These are phyloP conservation scores for Rhodotorula diobovata DNA, from an alignment of 768 basidiomycete species.

Conservation along the genomic window DNA sequence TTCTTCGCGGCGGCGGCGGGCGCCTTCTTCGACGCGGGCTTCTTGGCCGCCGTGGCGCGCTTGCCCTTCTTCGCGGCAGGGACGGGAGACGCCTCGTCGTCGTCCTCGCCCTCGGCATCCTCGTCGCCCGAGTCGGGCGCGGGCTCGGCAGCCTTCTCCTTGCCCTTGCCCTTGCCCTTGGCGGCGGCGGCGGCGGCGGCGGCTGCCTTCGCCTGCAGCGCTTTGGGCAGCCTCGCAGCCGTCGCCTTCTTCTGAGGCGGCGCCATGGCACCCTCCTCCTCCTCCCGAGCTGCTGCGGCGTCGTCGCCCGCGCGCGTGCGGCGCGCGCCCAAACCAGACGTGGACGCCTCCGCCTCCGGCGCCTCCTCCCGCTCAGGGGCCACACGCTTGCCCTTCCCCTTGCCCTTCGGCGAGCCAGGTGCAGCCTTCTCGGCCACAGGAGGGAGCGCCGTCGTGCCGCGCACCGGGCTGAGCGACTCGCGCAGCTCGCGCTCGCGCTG, in stretches of 20 bases:
- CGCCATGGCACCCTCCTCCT: too few relatives aligned
- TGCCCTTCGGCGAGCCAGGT: background rate
- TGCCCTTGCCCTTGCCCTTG: constrained; percentile 7
- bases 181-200: too few relatives aligned
- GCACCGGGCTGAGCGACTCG: background rate
- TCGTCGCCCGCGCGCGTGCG: too few relatives aligned
- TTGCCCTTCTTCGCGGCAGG: background rate
- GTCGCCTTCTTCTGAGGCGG: too few relatives aligned
- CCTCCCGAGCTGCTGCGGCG: too few relatives aligned
- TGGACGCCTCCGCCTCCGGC: background rate
- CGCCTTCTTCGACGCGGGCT: too few relatives aligned
- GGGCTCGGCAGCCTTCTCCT: background rate
- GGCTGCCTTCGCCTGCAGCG: too few relatives aligned
- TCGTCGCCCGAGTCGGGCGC: background rate
- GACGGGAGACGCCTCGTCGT: background rate
- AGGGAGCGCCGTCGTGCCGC: background rate
- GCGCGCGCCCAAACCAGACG: too few relatives aligned
- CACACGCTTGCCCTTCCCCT: too few relatives aligned
- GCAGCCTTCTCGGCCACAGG: background rate
- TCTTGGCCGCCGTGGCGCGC: too few relatives aligned
- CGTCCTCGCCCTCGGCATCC: background rate
- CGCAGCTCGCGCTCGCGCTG: background rate
- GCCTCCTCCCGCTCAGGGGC: too few relatives aligned
- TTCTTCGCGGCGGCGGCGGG: background rate
- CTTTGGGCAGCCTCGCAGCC: too few relatives aligned